Conservation (phyloP, 371 early-diverging fungal genomes). For the Catenaria anguillulae region DNA sequence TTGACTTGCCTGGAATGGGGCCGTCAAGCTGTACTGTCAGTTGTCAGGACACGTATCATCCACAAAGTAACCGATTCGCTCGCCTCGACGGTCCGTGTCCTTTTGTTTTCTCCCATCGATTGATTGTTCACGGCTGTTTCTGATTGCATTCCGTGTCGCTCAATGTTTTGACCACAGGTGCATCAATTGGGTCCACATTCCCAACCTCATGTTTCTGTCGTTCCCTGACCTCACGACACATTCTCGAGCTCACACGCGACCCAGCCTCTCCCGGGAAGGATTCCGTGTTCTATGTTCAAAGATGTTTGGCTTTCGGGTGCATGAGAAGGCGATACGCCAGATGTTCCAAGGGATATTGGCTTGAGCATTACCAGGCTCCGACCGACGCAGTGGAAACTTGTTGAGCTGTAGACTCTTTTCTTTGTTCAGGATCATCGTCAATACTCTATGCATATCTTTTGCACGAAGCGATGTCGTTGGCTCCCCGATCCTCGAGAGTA, state of each 20-base stretch:
- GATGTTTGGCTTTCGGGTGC: conserved; percentile 68
- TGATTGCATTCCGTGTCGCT: conserved; percentile 13
- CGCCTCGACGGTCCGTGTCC: conserved; percentile 82
- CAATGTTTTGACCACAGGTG: no score
- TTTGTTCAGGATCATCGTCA: no score
- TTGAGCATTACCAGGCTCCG: no score
- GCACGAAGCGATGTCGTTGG: no score
- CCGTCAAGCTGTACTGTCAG: conserved; percentile 53
- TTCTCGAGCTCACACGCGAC: not conserved
- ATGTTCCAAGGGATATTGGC: no score
- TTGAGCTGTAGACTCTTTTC: no score
- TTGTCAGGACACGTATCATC: conserved; percentile 75
- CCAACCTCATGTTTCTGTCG: conserved; percentile 41
- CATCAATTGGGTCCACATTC: conserved; percentile 48
- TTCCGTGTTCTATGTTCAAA: conserved; percentile 43
- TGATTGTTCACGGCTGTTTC: no score
- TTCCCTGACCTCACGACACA: conserved; percentile 23
- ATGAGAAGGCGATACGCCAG: conserved; percentile 14
- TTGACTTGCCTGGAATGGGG: conserved; percentile 47
- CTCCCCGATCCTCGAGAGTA: no score
- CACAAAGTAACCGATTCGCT: conserved; percentile 53
- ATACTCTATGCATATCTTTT: no score
- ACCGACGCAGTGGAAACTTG: no score
- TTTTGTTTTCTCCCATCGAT: no score
- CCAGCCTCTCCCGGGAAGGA: conserved; percentile 12